Evolutionary conservation across 2,329 filamentous ascomycete genomes (phyloP), one percentile per base, ranked within the genome.

Genomic region (Sarocladium oryzae): DNA sequence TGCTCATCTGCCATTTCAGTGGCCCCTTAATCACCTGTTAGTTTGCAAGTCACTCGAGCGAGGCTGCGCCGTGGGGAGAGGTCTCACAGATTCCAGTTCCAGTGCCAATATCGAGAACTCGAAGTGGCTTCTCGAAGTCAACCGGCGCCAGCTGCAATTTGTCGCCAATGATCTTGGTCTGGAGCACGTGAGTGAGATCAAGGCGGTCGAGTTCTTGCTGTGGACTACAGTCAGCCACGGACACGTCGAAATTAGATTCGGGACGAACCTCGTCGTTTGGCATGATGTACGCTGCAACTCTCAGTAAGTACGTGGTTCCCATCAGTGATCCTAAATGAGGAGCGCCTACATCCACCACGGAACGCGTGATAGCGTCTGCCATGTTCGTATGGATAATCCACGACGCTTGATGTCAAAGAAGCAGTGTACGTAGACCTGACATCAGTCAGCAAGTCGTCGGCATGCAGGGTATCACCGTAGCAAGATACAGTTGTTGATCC

Each of bases 101-200:
- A 0, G 69, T 72, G 21, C 70, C 70, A 10, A 75, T 61, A 49
- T 75, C 72, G 1, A 74, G 61, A 9, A 74, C 63, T 5, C 59
- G 59, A 2, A 28, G 21, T 15, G 20, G 40, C n/a, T 28, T 45
- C 21, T 45, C 15, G 23, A 45, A 45, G 10, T 45, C 23, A 15
- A 45, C 8, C 8, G 40, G 40, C 18, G 40, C 40, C 20, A 45
- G 10, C 21, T 45, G 40, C 10, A 28, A n/a, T 23, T 8, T 45
- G 21, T 64, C 63, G 1, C 56, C 56, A 0, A 66, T 57, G 6
- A 60, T 50, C 7, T 60, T 53, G 2, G 57, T 59, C 49, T 63
- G 64, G 16, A 68, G 57, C 26, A 68, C 60, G 55, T 72, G 68
- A 21, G 62, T 57, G 20, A 71, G 61, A 49, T 71, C 66, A 11